These are phyloP conservation scores for Heritiera littoralis DNA, from an alignment of 345 rosid species.

Conservation along the genomic window DNA sequence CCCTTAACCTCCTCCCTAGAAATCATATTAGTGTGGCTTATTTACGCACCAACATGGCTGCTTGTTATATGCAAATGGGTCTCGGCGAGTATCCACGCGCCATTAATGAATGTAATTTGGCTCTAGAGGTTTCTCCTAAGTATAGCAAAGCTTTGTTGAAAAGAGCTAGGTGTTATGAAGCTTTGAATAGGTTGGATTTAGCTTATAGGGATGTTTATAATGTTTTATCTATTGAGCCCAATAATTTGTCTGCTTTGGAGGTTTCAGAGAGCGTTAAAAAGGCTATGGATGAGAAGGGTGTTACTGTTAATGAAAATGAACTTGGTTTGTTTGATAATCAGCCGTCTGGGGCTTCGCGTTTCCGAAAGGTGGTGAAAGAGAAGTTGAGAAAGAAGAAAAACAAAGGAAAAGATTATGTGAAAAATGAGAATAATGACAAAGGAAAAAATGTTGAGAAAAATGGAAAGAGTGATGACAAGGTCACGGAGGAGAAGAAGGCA, in stretches of 20 bases:
- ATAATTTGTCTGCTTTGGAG: conserved; percentile 72
- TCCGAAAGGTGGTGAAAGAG: conserved; percentile 63
- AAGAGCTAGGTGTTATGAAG: conserved; percentile 84
- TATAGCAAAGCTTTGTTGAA: conserved; percentile 83
- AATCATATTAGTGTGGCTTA: conserved; percentile 83
- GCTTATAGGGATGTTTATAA: conserved; percentile 81
- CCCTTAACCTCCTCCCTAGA: conserved; percentile 80
- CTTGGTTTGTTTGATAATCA: conserved; percentile 46
- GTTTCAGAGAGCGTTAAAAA: conserved; percentile 66
- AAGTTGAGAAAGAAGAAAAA: conserved; percentile 67
- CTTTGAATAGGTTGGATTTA: conserved; percentile 80
- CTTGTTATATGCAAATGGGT: conserved; percentile 96
- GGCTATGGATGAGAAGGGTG: conserved; percentile 63
- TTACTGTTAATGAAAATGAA: conserved; percentile 65
- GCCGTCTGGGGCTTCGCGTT: conserved; percentile 37
- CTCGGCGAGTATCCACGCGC: conserved; percentile 95
- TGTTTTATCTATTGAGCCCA: conserved; percentile 84
- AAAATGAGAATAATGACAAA: conserved; percentile 22
- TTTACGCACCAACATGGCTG: conserved; percentile 82
- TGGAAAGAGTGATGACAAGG: conserved; percentile 34
- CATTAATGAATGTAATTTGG: conserved; percentile 80
- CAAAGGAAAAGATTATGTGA: conserved; percentile 36
- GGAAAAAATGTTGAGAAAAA: conserved; percentile 33
- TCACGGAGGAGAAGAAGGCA: conserved; percentile 36
- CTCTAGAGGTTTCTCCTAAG: conserved; percentile 86